These are phyloP conservation scores for Kodamaea alishanica DNA, from an alignment of 1,139 yeast species.

Conservation along the genomic window DNA sequence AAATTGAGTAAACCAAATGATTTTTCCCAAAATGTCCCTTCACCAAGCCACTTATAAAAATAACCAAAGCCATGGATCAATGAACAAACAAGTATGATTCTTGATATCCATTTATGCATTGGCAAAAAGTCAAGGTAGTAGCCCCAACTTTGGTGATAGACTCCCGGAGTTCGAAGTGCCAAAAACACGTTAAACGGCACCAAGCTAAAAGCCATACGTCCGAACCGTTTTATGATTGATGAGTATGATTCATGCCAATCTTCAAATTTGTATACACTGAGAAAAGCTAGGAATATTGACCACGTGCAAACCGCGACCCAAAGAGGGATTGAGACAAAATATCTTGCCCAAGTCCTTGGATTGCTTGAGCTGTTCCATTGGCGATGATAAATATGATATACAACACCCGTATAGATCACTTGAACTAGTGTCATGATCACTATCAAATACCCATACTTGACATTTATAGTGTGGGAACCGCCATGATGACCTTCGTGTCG, in stretches of 20 bases:
- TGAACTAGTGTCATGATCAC: constrained; percentile 34
- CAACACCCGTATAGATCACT: constrained; percentile 8
- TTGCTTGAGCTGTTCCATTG: constrained; percentile 25
- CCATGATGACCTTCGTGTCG: not conserved
- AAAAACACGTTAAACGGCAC: constrained; percentile 63
- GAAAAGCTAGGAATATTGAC: constrained; percentile 23
- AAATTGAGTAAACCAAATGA: constrained; percentile 48
- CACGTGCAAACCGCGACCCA: constrained; percentile 31
- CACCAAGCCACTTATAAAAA: constrained; percentile 42
- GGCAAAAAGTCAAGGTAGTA: constrained; percentile 52
- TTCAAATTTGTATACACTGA: constrained; percentile 22
- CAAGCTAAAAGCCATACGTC: constrained; percentile 61
- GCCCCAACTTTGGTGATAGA: constrained; percentile 9
- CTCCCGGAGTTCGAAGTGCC: constrained; percentile 49
- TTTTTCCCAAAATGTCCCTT: constrained; percentile 32
- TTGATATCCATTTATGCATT: constrained; percentile 78
- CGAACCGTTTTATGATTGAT: constrained; percentile 38
- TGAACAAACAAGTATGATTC: constrained; percentile 54
- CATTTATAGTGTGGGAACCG: constrained; percentile 33
- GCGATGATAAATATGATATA: constrained; percentile 5
- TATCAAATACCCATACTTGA: constrained; percentile 48
- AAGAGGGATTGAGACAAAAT: constrained; percentile 18
- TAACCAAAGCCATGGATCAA: constrained; percentile 59
- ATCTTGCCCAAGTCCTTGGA: constrained; percentile 15
- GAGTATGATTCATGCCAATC: constrained; percentile 20